Evolutionary conservation across 495 filamentous ascomycete species (phyloP), one percentile per base, ranked within the genome.

Genomic region (Tuber umbilicatum): DNA sequence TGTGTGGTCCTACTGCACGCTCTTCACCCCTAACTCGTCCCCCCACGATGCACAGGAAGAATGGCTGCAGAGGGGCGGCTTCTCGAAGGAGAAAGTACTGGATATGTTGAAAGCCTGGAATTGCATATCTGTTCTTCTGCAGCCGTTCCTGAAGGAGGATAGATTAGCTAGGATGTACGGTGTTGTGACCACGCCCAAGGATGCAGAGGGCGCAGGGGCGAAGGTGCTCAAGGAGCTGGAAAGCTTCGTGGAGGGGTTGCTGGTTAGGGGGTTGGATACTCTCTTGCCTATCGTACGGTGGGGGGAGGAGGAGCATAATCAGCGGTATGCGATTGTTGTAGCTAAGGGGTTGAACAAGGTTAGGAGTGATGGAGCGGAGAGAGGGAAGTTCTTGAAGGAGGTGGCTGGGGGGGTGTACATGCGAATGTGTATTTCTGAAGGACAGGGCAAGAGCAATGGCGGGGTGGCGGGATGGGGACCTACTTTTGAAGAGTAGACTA

Each of bases 31-130:
- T 1, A 6, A 14, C 5, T 19, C 27, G 21, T 35, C 39, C 21
- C 23, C 47, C 23, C 47, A n/a, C 7, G 10, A 12, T 55, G 55
- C 70, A 9, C 55, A 71, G 17, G 70, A 64, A 21, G 43, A 67
- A 27, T 81, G 79, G 79, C 42, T 81, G 69, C 70, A 71, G 47
- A 55, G 12, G 14, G 70, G 71, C n/a, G 5, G 35, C 27, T 42
- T 75, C 27, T 27, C 35, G n/a, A 45, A 69, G 17, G 69, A 17
- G 68, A 70, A 74, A 16, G 41, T 81, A 1, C 12, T 74, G 19
- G 80, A 81, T 71, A 73, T 81, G 27, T 39, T 81, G 35, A 79
- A 81, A 37, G 73, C 76, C 60, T 81, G 79, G 71, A 55, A 74
- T 42, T 81, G 76, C n/a, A 38, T 81, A 0, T 76, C 79, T 7